Conservation (phyloP, 2,329 filamentous ascomycete species). For the Trichoderma sp. region DNA sequence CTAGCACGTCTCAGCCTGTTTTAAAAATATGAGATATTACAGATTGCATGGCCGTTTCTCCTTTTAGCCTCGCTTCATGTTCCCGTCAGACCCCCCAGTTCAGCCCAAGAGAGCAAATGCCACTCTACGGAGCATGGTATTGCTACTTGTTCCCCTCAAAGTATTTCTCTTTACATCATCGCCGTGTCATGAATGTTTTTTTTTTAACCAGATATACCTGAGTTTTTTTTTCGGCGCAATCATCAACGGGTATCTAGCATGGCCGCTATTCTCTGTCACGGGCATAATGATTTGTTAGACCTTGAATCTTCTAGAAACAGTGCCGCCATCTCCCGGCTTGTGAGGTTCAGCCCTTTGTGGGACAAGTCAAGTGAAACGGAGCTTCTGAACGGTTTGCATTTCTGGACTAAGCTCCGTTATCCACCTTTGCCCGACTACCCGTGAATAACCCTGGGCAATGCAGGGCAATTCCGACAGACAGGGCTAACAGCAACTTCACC, state of each 20-base stretch:
- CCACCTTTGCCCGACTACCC: conserved; percentile 8
- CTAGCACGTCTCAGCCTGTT: background rate
- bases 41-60: background rate
- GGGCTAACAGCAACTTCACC: conserved; percentile 8
- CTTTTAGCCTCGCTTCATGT: conserved; percentile 8
- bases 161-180: background rate
- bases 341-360: background rate
- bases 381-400: background rate
- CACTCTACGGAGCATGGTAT: background rate
- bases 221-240: too few relatives aligned
- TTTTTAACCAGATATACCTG: background rate
- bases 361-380: background rate
- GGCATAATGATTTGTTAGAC: background rate
- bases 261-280: background rate
- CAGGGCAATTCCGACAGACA: background rate
- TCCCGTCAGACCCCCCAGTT: background rate
- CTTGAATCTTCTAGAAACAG: background rate
- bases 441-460: background rate
- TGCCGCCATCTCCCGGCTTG: background rate
- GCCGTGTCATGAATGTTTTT: background rate
- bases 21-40: conserved; percentile 1
- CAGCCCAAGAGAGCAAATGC: background rate
- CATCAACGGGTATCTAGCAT: background rate
- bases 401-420: background rate
- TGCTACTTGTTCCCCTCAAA: background rate